Evolutionary conservation across 495 filamentous ascomycete genomes (phyloP).

Genomic region (Hypoxylon fuscum): DNA sequence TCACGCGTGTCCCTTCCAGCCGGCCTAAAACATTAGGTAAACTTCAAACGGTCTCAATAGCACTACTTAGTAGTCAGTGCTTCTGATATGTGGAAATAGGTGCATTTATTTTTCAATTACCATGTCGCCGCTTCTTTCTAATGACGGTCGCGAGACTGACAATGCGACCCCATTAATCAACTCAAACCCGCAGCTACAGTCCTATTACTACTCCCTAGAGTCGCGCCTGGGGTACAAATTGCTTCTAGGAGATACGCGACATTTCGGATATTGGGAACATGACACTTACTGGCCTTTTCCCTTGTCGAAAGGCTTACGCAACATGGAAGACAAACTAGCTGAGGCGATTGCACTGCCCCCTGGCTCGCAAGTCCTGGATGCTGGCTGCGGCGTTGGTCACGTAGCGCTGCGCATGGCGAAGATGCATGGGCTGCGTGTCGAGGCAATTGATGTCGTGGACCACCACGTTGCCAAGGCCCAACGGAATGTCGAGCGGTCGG

Average conservation of each 20-base stretch:
- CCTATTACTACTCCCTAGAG: constrained; percentile 57
- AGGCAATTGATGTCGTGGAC: constrained; percentile 62
- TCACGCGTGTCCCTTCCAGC: too few relatives aligned
- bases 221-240: constrained; percentile 61
- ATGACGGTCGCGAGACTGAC: neutral
- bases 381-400: constrained; percentile 61
- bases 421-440: constrained; percentile 49
- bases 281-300: constrained; percentile 63
- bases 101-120: neutral
- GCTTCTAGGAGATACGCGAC: constrained; percentile 59
- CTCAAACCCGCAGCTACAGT: constrained; percentile 49
- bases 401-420: constrained; percentile 59
- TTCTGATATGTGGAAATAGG: too few relatives aligned
- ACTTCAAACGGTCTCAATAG: too few relatives aligned
- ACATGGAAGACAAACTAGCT: constrained; percentile 61
- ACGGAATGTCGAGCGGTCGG: constrained; percentile 50
- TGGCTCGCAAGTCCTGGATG: constrained; percentile 59
- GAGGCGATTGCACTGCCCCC: constrained; percentile 46
- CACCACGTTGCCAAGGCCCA: constrained; percentile 57
- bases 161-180: constrained; percentile 43
- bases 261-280: constrained; percentile 61
- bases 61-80: too few relatives aligned
- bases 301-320: constrained; percentile 48
- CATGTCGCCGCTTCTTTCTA: neutral
- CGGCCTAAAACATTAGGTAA: too few relatives aligned